Conservation (phyloP, 176 grass and related monocot species). For the Avena insularis region DNA sequence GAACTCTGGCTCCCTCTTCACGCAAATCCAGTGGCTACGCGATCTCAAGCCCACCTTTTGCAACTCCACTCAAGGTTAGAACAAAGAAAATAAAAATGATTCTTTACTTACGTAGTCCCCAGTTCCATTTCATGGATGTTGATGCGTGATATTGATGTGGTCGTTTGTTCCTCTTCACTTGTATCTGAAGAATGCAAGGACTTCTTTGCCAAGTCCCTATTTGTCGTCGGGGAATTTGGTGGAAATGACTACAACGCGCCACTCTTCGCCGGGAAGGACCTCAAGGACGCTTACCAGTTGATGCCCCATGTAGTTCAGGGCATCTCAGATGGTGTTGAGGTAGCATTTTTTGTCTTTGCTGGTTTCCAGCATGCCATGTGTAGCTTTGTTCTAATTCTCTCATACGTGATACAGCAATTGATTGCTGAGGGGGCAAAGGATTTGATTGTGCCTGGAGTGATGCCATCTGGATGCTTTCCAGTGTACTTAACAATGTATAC, state of each 20-base stretch:
- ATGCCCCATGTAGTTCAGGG: conserved; percentile 73
- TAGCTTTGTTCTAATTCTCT: background rate
- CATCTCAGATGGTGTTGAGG: conserved; percentile 68
- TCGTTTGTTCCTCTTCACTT: background rate
- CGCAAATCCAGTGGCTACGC: conserved; percentile 91
- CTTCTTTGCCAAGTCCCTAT: conserved; percentile 65
- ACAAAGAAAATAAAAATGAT: background rate
- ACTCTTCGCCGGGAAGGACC: conserved; percentile 69
- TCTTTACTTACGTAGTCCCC: background rate
- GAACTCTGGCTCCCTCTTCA: conserved; percentile 76
- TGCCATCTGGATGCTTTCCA: conserved; percentile 85
- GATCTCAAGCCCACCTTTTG: conserved; percentile 76
- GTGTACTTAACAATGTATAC: conserved; percentile 68
- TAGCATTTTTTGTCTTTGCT: conserved; percentile 27
- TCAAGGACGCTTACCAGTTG: conserved; percentile 67
- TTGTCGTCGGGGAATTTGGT: conserved; percentile 78
- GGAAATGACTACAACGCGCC: conserved; percentile 85
- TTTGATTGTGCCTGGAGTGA: conserved; percentile 86
- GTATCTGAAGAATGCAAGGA: conserved; percentile 65
- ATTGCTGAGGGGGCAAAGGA: conserved; percentile 83
- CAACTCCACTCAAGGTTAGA: conserved; percentile 58
- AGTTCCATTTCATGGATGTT: conserved; percentile 9
- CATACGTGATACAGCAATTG: conserved; percentile 55
- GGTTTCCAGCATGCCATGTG: background rate
- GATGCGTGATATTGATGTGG: conserved; percentile 9